Base-by-base conservation (phyloP, 1,139 yeast species). In the Kodamaea sp. region DNA sequence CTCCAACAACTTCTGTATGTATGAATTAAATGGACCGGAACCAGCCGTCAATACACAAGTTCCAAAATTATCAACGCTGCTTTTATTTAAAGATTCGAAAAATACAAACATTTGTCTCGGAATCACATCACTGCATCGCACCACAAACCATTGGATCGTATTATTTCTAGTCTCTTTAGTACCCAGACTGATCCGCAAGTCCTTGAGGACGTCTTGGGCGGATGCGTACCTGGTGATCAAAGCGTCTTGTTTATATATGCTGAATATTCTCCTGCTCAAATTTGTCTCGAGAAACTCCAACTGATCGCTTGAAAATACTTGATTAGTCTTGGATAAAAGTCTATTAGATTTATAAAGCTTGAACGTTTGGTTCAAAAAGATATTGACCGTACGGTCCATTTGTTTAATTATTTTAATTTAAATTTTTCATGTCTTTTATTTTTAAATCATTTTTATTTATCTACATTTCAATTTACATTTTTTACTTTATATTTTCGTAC, bases 281-380 rank as follows among this genome's bases (percentile, higher is more conserved):
- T 42, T 44, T 25, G 20, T 31, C 24, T 40, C 36, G 8, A 49
- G 32, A 24, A 41, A 45, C 31, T 32, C 24, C 22, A 32, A 24
- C 25, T 49, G 46, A 7, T 23, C 29, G 4, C 24, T 8, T 1
- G 35, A 29, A 11, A 45, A 31, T n/a, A 34, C 35, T 3, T 31
- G 27, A 25, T 35, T 34, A 10, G 10, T 12, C 22, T 11, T 9
- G 8, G 40, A 34, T 11, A 40, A 20, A 8, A 33, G 37, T 10
- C 39, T 36, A 34, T 33, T 39, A 41, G 35, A 39, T 31, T 46
- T 49, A 40, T 42, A 38, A 10, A 49, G 35, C 42, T 42, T 46
- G 43, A 48, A 49, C 28, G 50, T 42, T 36, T 47, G 50, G 42
- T 46, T 43, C 24, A 46, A 33, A 31, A 48, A 46, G 31, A 48